phyloP scores from a whole-genome alignment of 1,284 basidiomycete species.

The Garcileccinum viscosum region DNA sequence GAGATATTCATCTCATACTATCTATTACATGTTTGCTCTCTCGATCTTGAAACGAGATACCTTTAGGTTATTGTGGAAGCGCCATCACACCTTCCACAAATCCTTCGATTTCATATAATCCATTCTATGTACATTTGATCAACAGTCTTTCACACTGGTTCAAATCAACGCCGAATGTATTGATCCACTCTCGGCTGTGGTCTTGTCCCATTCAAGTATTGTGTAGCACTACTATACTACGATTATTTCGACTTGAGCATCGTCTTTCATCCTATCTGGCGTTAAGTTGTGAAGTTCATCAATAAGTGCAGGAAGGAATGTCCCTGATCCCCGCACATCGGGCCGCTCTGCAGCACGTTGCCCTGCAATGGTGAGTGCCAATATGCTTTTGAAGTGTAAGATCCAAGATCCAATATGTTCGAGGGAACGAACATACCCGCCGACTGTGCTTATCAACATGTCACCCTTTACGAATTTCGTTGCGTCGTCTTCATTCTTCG shows the following conservation, averaged over 20 bases:
- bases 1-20: too few relatives aligned
- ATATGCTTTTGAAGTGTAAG: conserved; percentile 56
- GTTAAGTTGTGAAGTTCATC: conserved; percentile 78
- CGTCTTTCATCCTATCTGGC: conserved; percentile 55
- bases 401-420: neutral
- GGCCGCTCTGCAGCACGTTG: conserved; percentile 76
- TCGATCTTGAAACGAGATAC: too few relatives aligned
- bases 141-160: too few relatives aligned
- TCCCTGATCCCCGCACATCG: conserved; percentile 84
- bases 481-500: conserved; percentile 27
- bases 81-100: too few relatives aligned
- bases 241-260: conserved; percentile 57
- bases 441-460: conserved; percentile 76
- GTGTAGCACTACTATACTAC: too few relatives aligned
- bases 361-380: conserved; percentile 84
- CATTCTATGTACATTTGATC: too few relatives aligned
- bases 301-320: conserved; percentile 87
- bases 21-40: too few relatives aligned
- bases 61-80: too few relatives aligned
- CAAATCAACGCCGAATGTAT: too few relatives aligned
- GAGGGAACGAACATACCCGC: conserved; percentile 63
- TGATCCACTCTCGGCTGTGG: too few relatives aligned
- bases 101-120: too few relatives aligned
- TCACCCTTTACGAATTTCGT: conserved; percentile 68
- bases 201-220: too few relatives aligned